Percentiles rank a stretch among this genome's conserved stretches.
These are phyloP conservation scores for Fusarium falciforme DNA, from an alignment of 2,329 filamentous ascomycete species.

Conservation along the genomic window DNA sequence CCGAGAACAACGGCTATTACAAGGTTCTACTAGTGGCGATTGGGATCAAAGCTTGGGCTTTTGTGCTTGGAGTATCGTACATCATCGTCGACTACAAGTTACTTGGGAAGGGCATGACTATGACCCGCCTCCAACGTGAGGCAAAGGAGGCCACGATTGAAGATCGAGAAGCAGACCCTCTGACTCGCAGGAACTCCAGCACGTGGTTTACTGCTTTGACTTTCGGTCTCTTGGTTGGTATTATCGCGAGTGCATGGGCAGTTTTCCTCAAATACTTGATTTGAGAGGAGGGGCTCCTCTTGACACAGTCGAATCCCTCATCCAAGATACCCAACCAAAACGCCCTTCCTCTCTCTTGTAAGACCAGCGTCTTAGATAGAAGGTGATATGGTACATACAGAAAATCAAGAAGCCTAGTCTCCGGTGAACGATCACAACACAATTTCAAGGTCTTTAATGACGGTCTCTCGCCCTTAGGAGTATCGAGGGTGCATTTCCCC, in stretches of 20 bases:
- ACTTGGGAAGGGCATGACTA: slow-evolving; percentile 36
- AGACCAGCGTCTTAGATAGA: not conserved
- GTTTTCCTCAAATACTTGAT: slow-evolving; percentile 38
- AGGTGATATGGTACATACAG: not conserved
- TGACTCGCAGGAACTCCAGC: slow-evolving; percentile 22
- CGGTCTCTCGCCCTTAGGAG: not conserved
- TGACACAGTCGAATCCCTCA: not conserved
- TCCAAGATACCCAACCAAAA: not conserved
- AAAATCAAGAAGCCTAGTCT: too few species aligned
- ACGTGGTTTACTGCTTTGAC: slow-evolving; percentile 17
- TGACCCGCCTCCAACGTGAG: slow-evolving; percentile 32
- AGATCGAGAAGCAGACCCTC: slow-evolving; percentile 28
- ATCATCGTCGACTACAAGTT: slow-evolving; percentile 34
- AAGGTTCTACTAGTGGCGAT: slow-evolving; percentile 30
- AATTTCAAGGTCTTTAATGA: not conserved
- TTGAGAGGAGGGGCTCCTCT: not conserved
- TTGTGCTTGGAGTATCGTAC: slow-evolving; percentile 29
- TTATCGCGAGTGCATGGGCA: slow-evolving; percentile 31
- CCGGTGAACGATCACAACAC: too few species aligned
- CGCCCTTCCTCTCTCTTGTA: not conserved
- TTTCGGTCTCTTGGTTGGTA: slow-evolving; percentile 16
- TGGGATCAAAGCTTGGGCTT: slow-evolving; percentile 35
- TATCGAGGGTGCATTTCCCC: not conserved
- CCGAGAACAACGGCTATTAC: slow-evolving; percentile 28
- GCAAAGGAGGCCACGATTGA: slow-evolving; percentile 20